Conservation (phyloP, 192 early-diverging fungal genomes). For the Rhizoclosmatium globosum region DNA sequence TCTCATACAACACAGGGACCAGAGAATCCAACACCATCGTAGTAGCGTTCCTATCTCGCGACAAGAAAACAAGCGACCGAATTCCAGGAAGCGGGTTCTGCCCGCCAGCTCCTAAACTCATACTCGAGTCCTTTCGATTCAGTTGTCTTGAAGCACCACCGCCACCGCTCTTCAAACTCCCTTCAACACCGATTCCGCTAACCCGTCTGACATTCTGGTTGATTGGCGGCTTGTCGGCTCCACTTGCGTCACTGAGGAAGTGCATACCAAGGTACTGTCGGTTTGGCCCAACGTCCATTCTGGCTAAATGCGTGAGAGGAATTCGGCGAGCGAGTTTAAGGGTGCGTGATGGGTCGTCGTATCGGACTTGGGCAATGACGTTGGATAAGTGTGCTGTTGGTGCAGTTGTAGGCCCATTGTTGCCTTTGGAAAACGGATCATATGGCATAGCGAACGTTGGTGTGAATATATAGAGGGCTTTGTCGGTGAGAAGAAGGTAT, state of each 20-base stretch:
- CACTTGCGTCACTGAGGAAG: slow-evolving; percentile 24
- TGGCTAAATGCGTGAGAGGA: slow-evolving; percentile 30
- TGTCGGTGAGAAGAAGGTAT: slow-evolving; percentile 55
- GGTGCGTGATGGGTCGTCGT: slow-evolving; percentile 45
- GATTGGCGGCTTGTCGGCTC: background rate
- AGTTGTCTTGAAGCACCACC: background rate
- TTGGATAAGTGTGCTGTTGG: slow-evolving; percentile 21
- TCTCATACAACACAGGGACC: slow-evolving; percentile 36
- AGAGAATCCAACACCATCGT: slow-evolving; percentile 42
- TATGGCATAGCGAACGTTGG: slow-evolving; percentile 55
- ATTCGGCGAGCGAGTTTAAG: slow-evolving; percentile 46
- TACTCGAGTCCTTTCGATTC: background rate
- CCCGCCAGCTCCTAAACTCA: background rate
- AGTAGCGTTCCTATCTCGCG: slow-evolving; percentile 46
- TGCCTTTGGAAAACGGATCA: slow-evolving; percentile 23
- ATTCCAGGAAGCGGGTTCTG: slow-evolving; percentile 32
- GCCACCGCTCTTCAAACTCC: slow-evolving; percentile 40
- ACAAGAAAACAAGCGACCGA: slow-evolving; percentile 46
- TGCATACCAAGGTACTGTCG: slow-evolving; percentile 57
- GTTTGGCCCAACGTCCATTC: slow-evolving; percentile 63
- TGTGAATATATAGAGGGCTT: slow-evolving; percentile 51
- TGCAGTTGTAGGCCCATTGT: background rate
- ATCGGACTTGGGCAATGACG: slow-evolving; percentile 44
- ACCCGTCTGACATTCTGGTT: background rate
- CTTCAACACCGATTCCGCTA: slow-evolving; percentile 25